Base-by-base conservation (phyloP, 768 basidiomycete species). In the Candolleomyces efflorescens region DNA sequence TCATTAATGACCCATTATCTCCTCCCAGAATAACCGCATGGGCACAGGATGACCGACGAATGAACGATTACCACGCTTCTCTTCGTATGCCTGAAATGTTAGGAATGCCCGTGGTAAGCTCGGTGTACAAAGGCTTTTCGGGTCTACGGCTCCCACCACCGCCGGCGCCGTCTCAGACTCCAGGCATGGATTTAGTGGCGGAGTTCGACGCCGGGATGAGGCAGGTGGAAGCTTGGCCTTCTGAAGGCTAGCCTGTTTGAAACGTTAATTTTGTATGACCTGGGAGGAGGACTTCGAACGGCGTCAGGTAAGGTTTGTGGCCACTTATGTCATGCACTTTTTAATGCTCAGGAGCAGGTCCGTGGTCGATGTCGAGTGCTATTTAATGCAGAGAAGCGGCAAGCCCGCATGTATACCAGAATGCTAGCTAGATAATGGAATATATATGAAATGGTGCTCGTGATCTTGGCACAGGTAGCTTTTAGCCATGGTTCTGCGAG, bases 311-410 rank as follows among this genome's bases (percentile, higher is more conserved):
- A 48, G 18, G 10, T 51, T 51, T 6, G 10, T 17, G 11, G 49
- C 49, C 49, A 51, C 49, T 51, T 51, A 51, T 51, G 49, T 51
- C 49, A 51, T 32, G 32, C 32, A 32, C 32, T 32, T 11, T 32
- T 32, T 32, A 32, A 32, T 32, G 32, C 32, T 32, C 32, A 32
- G 32, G 7, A 32, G 32, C 32, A 32, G 9, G 32, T 32, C 32
- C 7, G 11, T 32, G 9, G 32, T 32, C 32, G 32, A 32, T 32
- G 32, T 32, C 32, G 32, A 32, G 32, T 32, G 32, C 11, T 32
- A 32, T 32, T 32, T 32, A 32, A 5, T 32, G 11, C 32, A 11
- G 11, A 32, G 32, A 11, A 32, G 32, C 32, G 32, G 2, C 32
- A 32, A 32, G 32, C 11, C 41, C 41, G 15, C 41, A 15, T 43